Evolutionary conservation across 176 grass and related monocot genomes (phyloP), one percentile per base, ranked within the genome.

Genomic region (Triticum turgidum): DNA sequence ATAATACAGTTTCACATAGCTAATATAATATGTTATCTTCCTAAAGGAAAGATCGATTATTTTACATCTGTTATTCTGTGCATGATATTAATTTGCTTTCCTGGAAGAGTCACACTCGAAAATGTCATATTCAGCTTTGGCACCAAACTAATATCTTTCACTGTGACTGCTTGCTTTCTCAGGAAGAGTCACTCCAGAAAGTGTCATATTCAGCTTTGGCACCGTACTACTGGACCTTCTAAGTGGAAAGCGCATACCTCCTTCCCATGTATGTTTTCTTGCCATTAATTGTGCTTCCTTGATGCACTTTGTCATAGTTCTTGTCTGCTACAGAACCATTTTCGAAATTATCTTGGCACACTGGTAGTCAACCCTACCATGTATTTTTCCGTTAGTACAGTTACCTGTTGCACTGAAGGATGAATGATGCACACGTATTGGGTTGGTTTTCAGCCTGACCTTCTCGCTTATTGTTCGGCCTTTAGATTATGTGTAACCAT

Each of bases 221-320:
- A 99, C 97, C 18, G 91, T 99, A 47, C 91, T 99, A 7, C 89
- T 99, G 5, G 97, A 99, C 74, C 88, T 99, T 69, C 89, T 99
- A 39, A 99, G 97, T 86, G 97, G 97, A 90, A 99, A 99, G 76
- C 90, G 92, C 75, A 97, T 99, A 86, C 97, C 97, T 87, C 97
- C 97, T 78, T 94, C 86, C 65, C 97, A 96, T 83, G 97, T 99
- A 93, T 88, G 92, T 83, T 77, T 72, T 85, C 8, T 76, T 86
- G 2, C 21, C 22, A 25, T n/a, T 86, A 79, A 64, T 77, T 63
- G 12, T 27, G 66, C 13, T 70, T 45, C 38, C 17, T 78, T 73
- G 63, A 32, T 86, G 21, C 52, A 73, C 32, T 54, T 49, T n/a
- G 42, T 79, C 21, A 7, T 61, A 58, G 45, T 71, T 25, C 42